phyloP scores from a whole-genome alignment of 306 rosid genomes.

The Glycine tomentella region DNA sequence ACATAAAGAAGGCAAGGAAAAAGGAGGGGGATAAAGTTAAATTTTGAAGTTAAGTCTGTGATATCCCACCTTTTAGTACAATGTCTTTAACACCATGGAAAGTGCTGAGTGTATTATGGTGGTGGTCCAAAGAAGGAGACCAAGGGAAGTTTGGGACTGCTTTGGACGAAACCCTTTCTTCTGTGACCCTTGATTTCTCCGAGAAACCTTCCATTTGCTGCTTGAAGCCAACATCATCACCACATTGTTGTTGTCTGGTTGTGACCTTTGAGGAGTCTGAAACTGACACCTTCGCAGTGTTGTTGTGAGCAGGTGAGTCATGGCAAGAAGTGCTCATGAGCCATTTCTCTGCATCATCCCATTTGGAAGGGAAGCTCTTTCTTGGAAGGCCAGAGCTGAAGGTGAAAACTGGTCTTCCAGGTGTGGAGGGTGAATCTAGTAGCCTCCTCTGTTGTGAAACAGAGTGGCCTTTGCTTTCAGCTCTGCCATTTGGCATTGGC shows the following conservation, averaged over 20 bases:
- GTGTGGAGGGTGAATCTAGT: slow-evolving; percentile 84
- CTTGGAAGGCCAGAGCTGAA: slow-evolving; percentile 71
- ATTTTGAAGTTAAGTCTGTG: slow-evolving; percentile 46
- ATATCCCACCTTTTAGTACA: slow-evolving; percentile 76
- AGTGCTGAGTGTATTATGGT: slow-evolving; percentile 53
- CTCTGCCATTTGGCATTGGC: slow-evolving; percentile 59
- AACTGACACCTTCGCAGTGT: slow-evolving; percentile 53
- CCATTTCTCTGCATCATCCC: slow-evolving; percentile 99
- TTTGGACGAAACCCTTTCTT: slow-evolving; percentile 66
- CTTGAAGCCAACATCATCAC: slow-evolving; percentile 49
- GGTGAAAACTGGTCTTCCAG: slow-evolving; percentile 90
- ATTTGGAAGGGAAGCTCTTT: slow-evolving; percentile 86
- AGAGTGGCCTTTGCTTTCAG: slow-evolving; percentile 55
- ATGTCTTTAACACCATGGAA: slow-evolving; percentile 68
- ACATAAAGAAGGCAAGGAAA: background rate
- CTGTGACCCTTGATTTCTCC: slow-evolving; percentile 70
- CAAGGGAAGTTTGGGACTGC: slow-evolving; percentile 56
- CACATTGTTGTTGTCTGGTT: slow-evolving; percentile 52
- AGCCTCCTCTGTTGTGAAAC: slow-evolving; percentile 61
- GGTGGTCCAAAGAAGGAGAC: slow-evolving; percentile 65
- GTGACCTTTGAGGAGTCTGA: slow-evolving; percentile 57
- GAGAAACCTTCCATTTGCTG: slow-evolving; percentile 65
- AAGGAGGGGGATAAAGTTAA: slow-evolving; percentile 40
- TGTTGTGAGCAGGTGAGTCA: slow-evolving; percentile 83
- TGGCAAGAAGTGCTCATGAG: slow-evolving; percentile 80